Percentiles rank a stretch among this genome's conserved stretches.
phyloP scores from a whole-genome alignment of 805 yeast species.

The Lachancea fermentati region DNA sequence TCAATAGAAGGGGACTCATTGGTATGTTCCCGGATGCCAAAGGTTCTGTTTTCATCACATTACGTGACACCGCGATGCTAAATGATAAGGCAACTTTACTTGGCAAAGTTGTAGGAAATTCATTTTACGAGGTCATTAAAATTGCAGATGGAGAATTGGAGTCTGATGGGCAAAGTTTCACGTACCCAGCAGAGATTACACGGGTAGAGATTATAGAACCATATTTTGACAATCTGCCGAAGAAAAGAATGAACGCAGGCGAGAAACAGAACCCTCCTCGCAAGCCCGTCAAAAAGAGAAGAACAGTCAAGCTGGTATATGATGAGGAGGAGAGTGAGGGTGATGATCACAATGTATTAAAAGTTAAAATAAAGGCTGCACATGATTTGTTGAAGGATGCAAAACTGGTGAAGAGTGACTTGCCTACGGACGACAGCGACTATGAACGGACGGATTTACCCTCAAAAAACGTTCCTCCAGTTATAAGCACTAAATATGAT shows the following conservation, averaged over 20 bases:
- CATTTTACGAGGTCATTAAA: constrained; percentile 46
- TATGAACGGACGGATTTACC: too few species aligned
- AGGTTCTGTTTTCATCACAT: constrained; percentile 43
- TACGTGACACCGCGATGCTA: constrained; percentile 2
- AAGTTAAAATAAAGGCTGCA: constrained; percentile 19
- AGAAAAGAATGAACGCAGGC: constrained; percentile 8
- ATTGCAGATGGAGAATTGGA: constrained; percentile 45
- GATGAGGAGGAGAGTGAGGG: constrained; percentile 35
- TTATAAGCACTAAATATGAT: too few species aligned
- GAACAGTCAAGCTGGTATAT: constrained; percentile 33
- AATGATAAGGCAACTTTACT: constrained; percentile 35
- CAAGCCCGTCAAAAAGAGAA: constrained; percentile 22
- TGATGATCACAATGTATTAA: constrained; percentile 13
- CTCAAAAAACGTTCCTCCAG: too few species aligned
- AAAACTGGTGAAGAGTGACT: constrained; percentile 7
- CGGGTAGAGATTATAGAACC: constrained; percentile 39
- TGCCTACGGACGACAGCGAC: not conserved
- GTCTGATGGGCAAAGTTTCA: constrained; percentile 37
- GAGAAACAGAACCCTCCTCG: constrained; percentile 6
- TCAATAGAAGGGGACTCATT: constrained; percentile 47
- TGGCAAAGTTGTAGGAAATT: constrained; percentile 55
- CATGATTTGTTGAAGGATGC: constrained; percentile 31
- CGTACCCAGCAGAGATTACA: constrained; percentile 46
- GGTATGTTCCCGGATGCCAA: constrained; percentile 41
- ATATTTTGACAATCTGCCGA: constrained; percentile 43